Percentiles rank a stretch among this genome's conserved stretches.
Evolutionary conservation across 1,284 basidiomycete species (phyloP).

Genomic region (Ceratobasidium sp.): DNA sequence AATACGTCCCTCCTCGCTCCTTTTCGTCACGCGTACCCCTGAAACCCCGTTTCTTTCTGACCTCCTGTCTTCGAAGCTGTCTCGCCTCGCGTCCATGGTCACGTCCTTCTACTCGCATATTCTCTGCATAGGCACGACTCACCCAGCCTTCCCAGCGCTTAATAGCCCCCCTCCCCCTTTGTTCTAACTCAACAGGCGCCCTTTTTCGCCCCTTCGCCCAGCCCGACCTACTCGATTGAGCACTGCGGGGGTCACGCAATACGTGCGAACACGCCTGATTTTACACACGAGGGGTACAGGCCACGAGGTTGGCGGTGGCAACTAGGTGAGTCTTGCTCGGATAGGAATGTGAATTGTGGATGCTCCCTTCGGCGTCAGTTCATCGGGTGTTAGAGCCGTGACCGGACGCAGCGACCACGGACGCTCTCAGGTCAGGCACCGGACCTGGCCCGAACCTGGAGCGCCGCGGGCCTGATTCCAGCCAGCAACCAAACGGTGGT

Average conservation of each 20-base stretch:
- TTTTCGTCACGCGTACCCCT: neutral
- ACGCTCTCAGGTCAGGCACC: no score
- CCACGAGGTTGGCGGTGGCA: neutral
- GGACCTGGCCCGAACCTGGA: no score
- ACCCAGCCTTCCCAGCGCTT: neutral
- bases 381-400: no score
- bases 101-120: neutral
- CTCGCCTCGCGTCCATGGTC: neutral
- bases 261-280: no score
- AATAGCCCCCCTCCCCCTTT: neutral
- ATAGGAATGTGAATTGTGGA: no score
- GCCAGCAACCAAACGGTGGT: no score
- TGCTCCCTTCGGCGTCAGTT: no score
- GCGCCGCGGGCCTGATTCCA: no score
- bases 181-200: neutral
- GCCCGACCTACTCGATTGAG: neutral
- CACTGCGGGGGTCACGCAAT: no score
- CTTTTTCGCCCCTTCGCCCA: neutral
- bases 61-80: neutral
- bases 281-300: no score
- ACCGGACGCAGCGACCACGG: no score
- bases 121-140: neutral
- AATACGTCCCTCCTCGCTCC: neutral
- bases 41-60: conserved; percentile 1
- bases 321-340: no score